Evolutionary conservation across 495 filamentous ascomycete species (phyloP).

Genomic region (Penicillium ucsense): DNA sequence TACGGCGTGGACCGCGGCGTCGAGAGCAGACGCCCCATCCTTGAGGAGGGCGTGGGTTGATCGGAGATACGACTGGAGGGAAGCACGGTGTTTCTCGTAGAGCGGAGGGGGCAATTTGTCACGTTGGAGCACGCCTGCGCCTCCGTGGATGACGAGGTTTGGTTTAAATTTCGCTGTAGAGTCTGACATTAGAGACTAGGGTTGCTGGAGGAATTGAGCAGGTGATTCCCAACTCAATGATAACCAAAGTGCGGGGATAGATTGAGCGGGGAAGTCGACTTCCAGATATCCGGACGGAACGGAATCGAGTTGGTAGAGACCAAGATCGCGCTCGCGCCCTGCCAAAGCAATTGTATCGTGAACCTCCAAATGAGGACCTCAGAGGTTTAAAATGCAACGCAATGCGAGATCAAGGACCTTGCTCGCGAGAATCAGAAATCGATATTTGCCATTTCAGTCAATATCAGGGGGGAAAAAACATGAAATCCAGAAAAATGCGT

Average conservation of each 20-base stretch:
- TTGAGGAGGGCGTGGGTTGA: conserved; percentile 34
- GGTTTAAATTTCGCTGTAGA: conserved; percentile 36
- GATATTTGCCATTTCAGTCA: no score
- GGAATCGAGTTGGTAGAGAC: no score
- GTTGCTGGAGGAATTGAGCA: background rate
- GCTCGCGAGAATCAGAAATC: no score
- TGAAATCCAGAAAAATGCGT: conserved; percentile 7
- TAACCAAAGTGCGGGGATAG: conserved; percentile 3
- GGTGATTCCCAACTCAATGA: background rate
- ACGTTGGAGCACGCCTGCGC: conserved; percentile 70
- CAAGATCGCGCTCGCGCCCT: no score
- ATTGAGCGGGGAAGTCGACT: background rate
- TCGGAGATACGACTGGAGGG: conserved; percentile 54
- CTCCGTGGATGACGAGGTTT: conserved; percentile 78
- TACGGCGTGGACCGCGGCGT: conserved; percentile 68
- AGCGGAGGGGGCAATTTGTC: conserved; percentile 51
- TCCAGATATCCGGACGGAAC: no score
- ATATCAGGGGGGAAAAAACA: no score
- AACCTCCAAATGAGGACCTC: no score
- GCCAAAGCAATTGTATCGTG: no score
- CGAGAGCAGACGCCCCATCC: conserved; percentile 46
- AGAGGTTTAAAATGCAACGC: no score
- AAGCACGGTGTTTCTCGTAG: conserved; percentile 49
- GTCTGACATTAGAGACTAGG: conserved; percentile 1
- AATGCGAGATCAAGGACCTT: no score